A percentile compares a stretch with the other conserved stretches of the same genome.
These are phyloP conservation scores for Aspergillus hortae DNA, from an alignment of 2,329 filamentous ascomycete species.

Conservation along the genomic window DNA sequence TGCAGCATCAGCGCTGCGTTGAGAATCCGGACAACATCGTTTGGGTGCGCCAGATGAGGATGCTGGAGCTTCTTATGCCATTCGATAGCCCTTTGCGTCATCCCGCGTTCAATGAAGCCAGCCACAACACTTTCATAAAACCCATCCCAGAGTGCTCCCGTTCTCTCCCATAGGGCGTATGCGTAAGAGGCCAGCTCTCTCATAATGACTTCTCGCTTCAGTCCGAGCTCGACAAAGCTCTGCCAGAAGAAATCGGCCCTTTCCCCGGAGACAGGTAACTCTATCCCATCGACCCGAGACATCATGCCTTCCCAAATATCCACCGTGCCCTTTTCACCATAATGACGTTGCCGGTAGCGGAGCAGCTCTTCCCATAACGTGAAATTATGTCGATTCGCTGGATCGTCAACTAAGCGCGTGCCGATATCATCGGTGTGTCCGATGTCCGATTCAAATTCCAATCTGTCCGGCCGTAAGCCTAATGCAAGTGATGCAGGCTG, in stretches of 20 bases:
- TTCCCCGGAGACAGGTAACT: slow-evolving; percentile 35
- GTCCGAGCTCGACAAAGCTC: slow-evolving; percentile 35
- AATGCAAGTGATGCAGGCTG: slow-evolving; percentile 10
- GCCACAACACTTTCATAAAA: slow-evolving; percentile 39
- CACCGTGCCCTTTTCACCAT: slow-evolving; percentile 40
- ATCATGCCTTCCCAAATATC: slow-evolving; percentile 41
- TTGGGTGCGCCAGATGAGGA: slow-evolving; percentile 27
- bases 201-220: slow-evolving; percentile 32
- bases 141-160: slow-evolving; percentile 34
- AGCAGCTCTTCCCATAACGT: slow-evolving; percentile 45
- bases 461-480: slow-evolving; percentile 28
- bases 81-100: slow-evolving; percentile 27
- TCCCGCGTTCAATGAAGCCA: slow-evolving; percentile 29
- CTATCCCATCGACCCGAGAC: slow-evolving; percentile 24
- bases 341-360: slow-evolving; percentile 40
- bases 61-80: slow-evolving; percentile 38
- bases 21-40: slow-evolving; percentile 30
- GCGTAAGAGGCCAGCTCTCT: slow-evolving; percentile 34
- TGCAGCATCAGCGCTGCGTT: slow-evolving; percentile 21
- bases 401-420: slow-evolving; percentile 36
- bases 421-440: slow-evolving; percentile 33
- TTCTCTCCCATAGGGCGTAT: slow-evolving; percentile 37
- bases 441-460: slow-evolving; percentile 43
- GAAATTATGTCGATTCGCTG: slow-evolving; percentile 31
- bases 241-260: slow-evolving; percentile 41